Percentiles rank a stretch among this genome's conserved stretches.
Evolutionary conservation across 2,329 filamentous ascomycete genomes (phyloP).

Genomic region (Trichoderma hamatum): DNA sequence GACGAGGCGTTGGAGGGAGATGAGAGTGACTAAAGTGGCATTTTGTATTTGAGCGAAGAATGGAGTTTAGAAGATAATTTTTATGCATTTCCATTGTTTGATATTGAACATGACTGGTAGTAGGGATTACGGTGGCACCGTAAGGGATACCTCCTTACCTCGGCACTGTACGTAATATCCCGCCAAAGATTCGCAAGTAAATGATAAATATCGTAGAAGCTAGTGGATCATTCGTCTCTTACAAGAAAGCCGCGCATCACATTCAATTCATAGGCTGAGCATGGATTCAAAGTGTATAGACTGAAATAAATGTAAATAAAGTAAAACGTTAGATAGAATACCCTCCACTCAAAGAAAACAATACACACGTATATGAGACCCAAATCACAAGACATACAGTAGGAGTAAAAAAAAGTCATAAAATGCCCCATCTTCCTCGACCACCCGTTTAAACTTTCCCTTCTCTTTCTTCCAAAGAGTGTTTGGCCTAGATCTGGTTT

Average conservation of each 20-base stretch:
- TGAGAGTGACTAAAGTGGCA: constrained; percentile 56
- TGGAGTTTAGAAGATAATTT: not conserved
- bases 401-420: not conserved
- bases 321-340: not conserved
- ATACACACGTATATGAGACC: not conserved
- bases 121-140: too few species aligned
- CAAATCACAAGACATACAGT: not conserved
- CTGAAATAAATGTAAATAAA: not conserved
- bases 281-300: not conserved
- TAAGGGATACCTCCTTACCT: not conserved
- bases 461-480: not conserved
- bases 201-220: not conserved
- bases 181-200: not conserved
- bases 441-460: too few species aligned
- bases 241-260: not conserved
- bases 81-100: not conserved
- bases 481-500: not conserved
- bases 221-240: not conserved
- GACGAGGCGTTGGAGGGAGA: constrained; percentile 67
- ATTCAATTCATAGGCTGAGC: not conserved
- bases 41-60: not conserved
- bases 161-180: not conserved
- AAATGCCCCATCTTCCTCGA: not conserved
- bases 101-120: not conserved
- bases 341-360: not conserved